phyloP scores from a whole-genome alignment of 2,329 filamentous ascomycete species.

The Aureobasidium sp. region DNA sequence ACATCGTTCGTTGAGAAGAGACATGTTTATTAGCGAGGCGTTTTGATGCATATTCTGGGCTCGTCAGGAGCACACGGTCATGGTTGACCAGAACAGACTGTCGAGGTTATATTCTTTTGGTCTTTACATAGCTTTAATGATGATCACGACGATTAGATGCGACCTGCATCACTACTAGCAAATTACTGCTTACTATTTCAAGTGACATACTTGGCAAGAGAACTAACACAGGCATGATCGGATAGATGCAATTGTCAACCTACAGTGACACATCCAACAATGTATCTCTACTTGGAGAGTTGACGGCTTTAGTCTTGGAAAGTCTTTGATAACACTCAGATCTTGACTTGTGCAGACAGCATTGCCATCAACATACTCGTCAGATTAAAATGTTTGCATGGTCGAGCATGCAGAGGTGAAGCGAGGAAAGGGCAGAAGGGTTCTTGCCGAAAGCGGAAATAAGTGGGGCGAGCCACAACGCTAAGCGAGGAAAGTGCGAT shows the following conservation, averaged over 20 bases:
- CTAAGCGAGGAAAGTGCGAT: conserved; percentile 9
- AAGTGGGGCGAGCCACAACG: conserved; percentile 4
- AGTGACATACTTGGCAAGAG: not conserved
- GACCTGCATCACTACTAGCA: not conserved
- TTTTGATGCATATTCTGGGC: not conserved
- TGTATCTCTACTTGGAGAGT: not conserved
- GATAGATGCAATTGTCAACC: not conserved
- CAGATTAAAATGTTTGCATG: not conserved
- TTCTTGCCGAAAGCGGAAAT: not conserved
- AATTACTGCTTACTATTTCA: not conserved
- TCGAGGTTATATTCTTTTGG: not conserved
- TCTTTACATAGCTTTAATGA: not conserved
- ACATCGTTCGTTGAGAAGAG: not conserved
- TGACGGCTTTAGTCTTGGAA: not conserved
- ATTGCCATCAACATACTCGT: not conserved
- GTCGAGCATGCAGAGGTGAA: not conserved
- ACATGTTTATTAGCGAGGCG: conserved; percentile 3
- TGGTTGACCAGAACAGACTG: not conserved
- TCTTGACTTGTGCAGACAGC: not conserved
- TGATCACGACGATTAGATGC: not conserved
- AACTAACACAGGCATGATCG: not conserved
- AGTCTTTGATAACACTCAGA: not conserved
- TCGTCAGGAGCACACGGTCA: not conserved
- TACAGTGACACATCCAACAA: not conserved
- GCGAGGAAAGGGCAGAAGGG: not conserved